Conservation (phyloP, 2,329 filamentous ascomycete genomes). For the Nannizzia gypsea region DNA sequence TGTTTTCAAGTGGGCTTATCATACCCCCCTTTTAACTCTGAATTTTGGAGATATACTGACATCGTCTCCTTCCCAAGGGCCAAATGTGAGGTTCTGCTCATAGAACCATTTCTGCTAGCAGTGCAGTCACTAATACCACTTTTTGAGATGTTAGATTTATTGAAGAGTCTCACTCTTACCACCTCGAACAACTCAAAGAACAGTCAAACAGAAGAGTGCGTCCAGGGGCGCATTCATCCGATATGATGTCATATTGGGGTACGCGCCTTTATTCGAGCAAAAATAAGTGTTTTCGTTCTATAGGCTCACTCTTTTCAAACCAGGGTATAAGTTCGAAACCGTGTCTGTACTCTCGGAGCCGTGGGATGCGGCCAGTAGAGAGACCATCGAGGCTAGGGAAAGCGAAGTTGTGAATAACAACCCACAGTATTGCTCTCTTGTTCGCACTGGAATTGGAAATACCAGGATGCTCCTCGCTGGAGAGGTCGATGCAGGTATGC, state of each 20-base stretch:
- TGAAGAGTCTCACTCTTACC: slow-evolving; percentile 75
- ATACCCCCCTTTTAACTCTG: not conserved
- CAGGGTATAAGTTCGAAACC: slow-evolving; percentile 94
- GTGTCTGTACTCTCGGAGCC: slow-evolving; percentile 61
- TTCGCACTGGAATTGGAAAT: slow-evolving; percentile 73
- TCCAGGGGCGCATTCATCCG: slow-evolving; percentile 50
- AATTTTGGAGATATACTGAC: slow-evolving; percentile 1
- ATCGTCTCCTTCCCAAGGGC: slow-evolving; percentile 31
- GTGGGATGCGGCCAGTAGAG: slow-evolving; percentile 61
- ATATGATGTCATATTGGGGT: slow-evolving; percentile 93
- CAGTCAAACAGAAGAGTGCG: slow-evolving; percentile 43
- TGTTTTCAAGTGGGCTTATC: slow-evolving; percentile 59
- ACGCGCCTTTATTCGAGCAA: slow-evolving; percentile 14
- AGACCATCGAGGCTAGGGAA: slow-evolving; percentile 67
- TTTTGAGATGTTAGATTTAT: slow-evolving; percentile 56
- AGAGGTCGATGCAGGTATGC: slow-evolving; percentile 76
- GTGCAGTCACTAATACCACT: not conserved
- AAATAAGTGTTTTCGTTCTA: slow-evolving; percentile 3
- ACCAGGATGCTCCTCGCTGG: slow-evolving; percentile 69
- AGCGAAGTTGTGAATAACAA: slow-evolving; percentile 69
- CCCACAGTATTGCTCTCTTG: slow-evolving; percentile 90
- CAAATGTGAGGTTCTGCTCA: slow-evolving; percentile 38
- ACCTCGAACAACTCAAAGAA: slow-evolving; percentile 48
- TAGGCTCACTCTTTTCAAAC: slow-evolving; percentile 1
- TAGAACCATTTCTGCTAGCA: not conserved